These are phyloP conservation scores for Ceratocystis papillata DNA, from an alignment of 2,329 filamentous ascomycete species.

Conservation along the genomic window DNA sequence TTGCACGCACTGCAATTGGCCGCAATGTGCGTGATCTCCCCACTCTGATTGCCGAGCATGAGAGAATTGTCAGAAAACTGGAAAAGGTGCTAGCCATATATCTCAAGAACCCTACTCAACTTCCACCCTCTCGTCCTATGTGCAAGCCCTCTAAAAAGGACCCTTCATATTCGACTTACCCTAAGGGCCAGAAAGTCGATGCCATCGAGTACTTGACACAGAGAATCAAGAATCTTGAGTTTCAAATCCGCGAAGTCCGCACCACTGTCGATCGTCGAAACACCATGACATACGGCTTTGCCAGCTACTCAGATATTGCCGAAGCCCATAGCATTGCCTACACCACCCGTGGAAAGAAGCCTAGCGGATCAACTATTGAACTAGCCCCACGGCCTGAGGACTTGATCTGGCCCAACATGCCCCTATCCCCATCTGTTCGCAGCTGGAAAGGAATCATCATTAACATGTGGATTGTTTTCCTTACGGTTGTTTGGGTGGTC, in stretches of 20 bases:
- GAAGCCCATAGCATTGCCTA: conserved; percentile 85
- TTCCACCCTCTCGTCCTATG: conserved; percentile 65
- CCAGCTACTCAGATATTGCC: conserved; percentile 78
- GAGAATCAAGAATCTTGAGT: conserved; percentile 71
- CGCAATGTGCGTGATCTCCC: conserved; percentile 88
- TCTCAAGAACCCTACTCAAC: conserved; percentile 69
- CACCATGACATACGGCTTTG: conserved; percentile 85
- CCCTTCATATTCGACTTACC: conserved; percentile 51
- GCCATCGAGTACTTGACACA: conserved; percentile 87
- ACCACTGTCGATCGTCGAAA: conserved; percentile 75
- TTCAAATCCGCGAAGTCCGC: conserved; percentile 73
- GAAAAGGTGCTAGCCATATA: conserved; percentile 82
- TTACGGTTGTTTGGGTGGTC: conserved; percentile 78
- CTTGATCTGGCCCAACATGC: conserved; percentile 92
- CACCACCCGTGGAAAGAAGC: conserved; percentile 66
- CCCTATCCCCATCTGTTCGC: conserved; percentile 56
- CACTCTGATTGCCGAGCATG: conserved; percentile 72
- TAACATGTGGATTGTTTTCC: conserved; percentile 67
- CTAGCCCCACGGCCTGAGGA: conserved; percentile 82
- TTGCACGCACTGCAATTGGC: conserved; percentile 71
- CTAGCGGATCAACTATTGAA: conserved; percentile 62
- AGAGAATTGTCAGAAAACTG: conserved; percentile 66
- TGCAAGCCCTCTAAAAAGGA: conserved; percentile 76
- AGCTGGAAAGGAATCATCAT: conserved; percentile 66
- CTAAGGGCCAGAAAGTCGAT: conserved; percentile 67